These are phyloP conservation scores for Tilletia setariae DNA, from an alignment of 1,284 basidiomycete species.

Conservation along the genomic window DNA sequence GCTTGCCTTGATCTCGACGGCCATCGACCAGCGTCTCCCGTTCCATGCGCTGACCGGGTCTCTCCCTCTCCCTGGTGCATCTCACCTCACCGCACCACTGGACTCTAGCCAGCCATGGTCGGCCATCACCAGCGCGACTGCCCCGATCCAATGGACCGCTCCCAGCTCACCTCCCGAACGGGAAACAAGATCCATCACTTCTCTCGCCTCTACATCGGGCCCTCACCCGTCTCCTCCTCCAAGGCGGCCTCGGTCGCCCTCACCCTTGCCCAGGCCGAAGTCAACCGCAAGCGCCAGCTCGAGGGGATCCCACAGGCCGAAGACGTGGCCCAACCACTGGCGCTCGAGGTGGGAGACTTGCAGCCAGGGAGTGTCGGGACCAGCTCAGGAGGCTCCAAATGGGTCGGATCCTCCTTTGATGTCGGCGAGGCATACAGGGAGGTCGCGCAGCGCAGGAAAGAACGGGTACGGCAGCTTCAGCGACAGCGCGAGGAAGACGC, in stretches of 20 bases:
- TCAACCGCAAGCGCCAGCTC: conserved; percentile 10
- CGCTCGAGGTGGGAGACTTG: conserved; percentile 7
- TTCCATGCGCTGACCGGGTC: no score
- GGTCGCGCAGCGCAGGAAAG: conserved; percentile 29
- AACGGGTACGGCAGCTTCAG: conserved; percentile 12
- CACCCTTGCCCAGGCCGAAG: conserved; percentile 8
- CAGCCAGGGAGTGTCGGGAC: conserved; percentile 39
- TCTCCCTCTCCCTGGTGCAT: no score
- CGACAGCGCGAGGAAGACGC: conserved; percentile 19
- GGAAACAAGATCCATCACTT: background rate
- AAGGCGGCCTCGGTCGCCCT: conserved; percentile 11
- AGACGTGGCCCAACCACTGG: no score
- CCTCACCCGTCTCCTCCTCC: background rate
- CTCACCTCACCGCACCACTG: no score
- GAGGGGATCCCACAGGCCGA: background rate
- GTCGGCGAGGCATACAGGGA: conserved; percentile 43
- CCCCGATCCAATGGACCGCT: background rate
- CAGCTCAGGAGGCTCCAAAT: conserved; percentile 46
- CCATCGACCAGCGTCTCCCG: no score
- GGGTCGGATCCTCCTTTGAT: conserved; percentile 48
- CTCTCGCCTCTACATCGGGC: conserved; percentile 9
- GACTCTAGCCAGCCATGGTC: background rate
- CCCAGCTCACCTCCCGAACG: background rate
- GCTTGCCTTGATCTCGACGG: no score
- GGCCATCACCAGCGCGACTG: background rate